phyloP scores from a whole-genome alignment of 2,329 filamentous ascomycete species.

The Nemania sp. region DNA sequence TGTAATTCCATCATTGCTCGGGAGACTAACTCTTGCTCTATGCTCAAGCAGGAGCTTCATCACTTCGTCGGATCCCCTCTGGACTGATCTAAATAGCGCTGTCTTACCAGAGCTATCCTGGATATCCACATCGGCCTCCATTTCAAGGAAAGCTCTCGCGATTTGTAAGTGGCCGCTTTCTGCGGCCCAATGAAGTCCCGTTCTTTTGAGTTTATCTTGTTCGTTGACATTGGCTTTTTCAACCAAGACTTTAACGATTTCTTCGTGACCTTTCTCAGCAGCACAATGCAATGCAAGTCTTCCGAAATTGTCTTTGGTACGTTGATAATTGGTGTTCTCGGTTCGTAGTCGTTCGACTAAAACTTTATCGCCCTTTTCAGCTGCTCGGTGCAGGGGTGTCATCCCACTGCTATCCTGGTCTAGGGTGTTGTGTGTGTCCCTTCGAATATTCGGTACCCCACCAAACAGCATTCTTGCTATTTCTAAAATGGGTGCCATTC shows the following conservation, averaged over 20 bases:
- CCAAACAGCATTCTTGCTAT: not conserved
- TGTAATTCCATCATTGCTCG: not conserved
- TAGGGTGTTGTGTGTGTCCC: not conserved
- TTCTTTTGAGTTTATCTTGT: conserved; percentile 5
- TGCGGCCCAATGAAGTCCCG: conserved; percentile 5
- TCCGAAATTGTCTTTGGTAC: conserved; percentile 5
- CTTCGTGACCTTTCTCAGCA: conserved; percentile 3
- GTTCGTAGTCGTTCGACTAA: not conserved
- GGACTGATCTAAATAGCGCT: conserved; percentile 6
- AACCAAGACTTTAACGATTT: not conserved
- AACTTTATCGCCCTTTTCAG: not conserved
- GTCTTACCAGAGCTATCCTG: not conserved
- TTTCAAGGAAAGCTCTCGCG: not conserved
- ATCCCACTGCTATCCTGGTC: not conserved
- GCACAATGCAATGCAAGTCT: conserved; percentile 8
- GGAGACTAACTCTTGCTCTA: not conserved
- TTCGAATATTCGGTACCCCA: not conserved
- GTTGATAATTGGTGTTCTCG: not conserved
- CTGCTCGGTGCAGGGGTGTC: conserved; percentile 2
- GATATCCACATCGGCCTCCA: not conserved
- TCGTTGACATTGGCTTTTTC: not conserved
- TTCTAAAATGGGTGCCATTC: not conserved
- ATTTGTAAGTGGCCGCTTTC: conserved; percentile 1
- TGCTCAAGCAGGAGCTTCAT: not conserved
- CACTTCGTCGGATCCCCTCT: conserved; percentile 1